These are phyloP conservation scores for Aegilops longissima DNA, from an alignment of 176 grass and related monocot genomes.

Conservation along the genomic window DNA sequence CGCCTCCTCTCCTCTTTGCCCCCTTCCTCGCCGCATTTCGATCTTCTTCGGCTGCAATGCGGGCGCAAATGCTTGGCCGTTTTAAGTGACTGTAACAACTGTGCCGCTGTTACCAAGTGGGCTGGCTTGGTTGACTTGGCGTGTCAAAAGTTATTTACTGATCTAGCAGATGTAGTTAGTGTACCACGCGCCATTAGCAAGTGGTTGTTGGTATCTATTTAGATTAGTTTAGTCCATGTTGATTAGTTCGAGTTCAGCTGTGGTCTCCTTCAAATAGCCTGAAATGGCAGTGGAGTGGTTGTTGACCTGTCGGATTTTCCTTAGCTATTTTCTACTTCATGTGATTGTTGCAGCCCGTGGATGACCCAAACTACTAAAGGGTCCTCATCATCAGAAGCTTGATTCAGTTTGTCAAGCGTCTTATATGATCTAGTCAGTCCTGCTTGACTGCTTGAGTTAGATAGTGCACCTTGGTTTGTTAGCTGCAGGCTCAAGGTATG, in stretches of 20 bases:
- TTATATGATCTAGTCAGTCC: neutral
- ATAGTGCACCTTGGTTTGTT: too few relatives aligned
- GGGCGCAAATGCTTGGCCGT: neutral
- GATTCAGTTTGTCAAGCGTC: neutral
- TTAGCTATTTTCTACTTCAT: neutral
- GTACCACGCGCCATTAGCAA: neutral
- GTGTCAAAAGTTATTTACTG: neutral
- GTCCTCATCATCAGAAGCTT: neutral
- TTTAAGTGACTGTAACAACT: neutral
- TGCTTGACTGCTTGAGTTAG: neutral
- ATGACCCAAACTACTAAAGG: neutral
- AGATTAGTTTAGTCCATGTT: conserved; percentile 34
- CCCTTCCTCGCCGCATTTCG: neutral
- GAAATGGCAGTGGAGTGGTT: conserved; percentile 15
- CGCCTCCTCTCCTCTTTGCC: neutral
- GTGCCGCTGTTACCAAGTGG: neutral
- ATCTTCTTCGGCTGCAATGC: neutral
- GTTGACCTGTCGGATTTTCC: conserved; percentile 9
- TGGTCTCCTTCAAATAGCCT: conserved; percentile 5
- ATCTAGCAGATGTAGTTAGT: neutral
- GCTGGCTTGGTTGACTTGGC: neutral
- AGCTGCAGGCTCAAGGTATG: neutral
- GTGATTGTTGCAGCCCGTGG: neutral
- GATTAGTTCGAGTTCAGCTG: conserved; percentile 17
- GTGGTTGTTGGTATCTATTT: conserved; percentile 4